Conservation (phyloP, 1,139 yeast genomes). For the Candida smagusa region DNA sequence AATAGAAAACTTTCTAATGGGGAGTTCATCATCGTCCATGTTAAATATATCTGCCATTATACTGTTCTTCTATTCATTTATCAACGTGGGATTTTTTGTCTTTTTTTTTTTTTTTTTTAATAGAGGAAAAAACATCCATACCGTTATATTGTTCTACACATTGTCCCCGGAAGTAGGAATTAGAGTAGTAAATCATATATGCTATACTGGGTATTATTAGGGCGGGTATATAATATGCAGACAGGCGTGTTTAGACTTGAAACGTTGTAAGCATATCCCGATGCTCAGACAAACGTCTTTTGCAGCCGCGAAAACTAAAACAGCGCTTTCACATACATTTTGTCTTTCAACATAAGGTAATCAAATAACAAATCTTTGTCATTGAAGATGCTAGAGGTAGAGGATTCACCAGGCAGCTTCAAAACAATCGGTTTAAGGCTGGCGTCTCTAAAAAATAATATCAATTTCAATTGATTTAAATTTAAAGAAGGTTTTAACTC, state of each 20-base stretch:
- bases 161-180: too few relatives aligned
- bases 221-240: background rate
- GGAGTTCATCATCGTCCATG: constrained; percentile 17
- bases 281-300: too few relatives aligned
- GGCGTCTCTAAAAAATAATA: constrained; percentile 23
- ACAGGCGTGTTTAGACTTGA: background rate
- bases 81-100: background rate
- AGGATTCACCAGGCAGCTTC: constrained; percentile 12
- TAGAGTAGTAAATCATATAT: background rate
- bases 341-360: constrained; percentile 25
- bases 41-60: constrained; percentile 17
- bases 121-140: background rate
- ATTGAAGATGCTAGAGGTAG: constrained; percentile 6
- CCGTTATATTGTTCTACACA: too few relatives aligned
- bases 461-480: constrained; percentile 17
- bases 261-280: background rate
- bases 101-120: background rate
- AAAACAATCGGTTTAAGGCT: constrained; percentile 24
- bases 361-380: constrained; percentile 23
- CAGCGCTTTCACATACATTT: constrained; percentile 23
- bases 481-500: constrained; percentile 15
- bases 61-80: constrained; percentile 5
- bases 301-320: background rate
- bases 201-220: background rate
- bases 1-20: constrained; percentile 6